Evolutionary conservation across 2,329 filamentous ascomycete species (phyloP), one percentile per base, ranked within the genome.

Genomic region (Fusarium redolens): DNA sequence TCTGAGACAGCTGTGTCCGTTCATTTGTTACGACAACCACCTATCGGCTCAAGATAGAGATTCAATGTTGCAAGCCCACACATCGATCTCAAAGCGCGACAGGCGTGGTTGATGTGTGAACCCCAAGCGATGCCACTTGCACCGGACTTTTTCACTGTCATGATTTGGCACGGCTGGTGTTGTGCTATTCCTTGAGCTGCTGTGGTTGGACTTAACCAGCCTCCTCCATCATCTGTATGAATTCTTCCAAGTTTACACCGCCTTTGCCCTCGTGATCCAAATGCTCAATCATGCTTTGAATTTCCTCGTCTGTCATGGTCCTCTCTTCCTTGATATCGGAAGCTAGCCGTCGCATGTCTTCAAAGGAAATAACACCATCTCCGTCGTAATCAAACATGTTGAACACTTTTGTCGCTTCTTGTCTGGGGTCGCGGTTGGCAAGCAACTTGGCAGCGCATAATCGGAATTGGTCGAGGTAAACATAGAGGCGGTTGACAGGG

Each of bases 231-330:
- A 91, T 89, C 77, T 90, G 88, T 58, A 91, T 88, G 79, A 93
- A 93, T 81, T 93, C 91, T 65, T 92, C 91, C 74, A 89, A 85
- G 72, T 89, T 90, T 12, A 93, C 91, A 61, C 89, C 95, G 15
- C 95, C 95, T 76, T 97, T 97, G 3, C 94, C 96, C 79, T 97
- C 93, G 73, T 98, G 88, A 84, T 99, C 96, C 85, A 98, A 97
- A 83, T 98, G 96, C 79, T 98, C 95, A 84, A 99, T 96, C 96
- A 99, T 99, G 73, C 95, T 95, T 76, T 90, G 88, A 69, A 99
- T 87, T 82, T 99, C 96, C 78, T 97, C 93, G 79, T 99, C 96
- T 76, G 96, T 94, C 75, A 99, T 87, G 17, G 93, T 94, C 47
- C 83, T 81, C 63, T 84, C 83, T 82, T 98, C 96, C 12, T 96